These are phyloP conservation scores for Macrolepiota albuminosa DNA, from an alignment of 768 basidiomycete genomes.

Conservation along the genomic window DNA sequence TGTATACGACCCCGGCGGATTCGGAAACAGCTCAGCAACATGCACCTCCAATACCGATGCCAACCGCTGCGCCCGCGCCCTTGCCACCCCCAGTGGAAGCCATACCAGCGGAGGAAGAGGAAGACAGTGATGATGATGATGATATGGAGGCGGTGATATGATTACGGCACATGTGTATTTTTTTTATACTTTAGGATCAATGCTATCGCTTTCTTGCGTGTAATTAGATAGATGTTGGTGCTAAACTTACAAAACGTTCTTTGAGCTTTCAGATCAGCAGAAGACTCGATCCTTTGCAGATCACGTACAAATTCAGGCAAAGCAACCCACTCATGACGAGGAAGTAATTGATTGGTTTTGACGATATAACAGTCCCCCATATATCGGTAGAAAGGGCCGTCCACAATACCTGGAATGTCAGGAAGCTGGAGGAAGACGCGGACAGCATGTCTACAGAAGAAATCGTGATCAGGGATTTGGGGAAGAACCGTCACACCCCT, in stretches of 20 bases:
- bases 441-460: conserved; percentile 13
- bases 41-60: not conserved
- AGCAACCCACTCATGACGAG: conserved; percentile 4
- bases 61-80: not conserved
- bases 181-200: not conserved
- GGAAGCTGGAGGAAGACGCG: conserved; percentile 13
- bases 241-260: conserved; percentile 3
- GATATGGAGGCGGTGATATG: conserved; percentile 44
- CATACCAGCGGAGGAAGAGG: conserved; percentile 13
- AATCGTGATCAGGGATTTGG: not conserved
- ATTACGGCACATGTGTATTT: not conserved
- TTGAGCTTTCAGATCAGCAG: conserved; percentile 6
- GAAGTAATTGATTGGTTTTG: conserved; percentile 7
- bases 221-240: not conserved
- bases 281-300: not conserved
- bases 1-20: not conserved
- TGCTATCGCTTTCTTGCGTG: not conserved
- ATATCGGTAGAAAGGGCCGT: conserved; percentile 12
- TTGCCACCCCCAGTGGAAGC: not conserved
- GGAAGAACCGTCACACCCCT: conserved; percentile 7
- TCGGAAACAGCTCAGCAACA: not conserved
- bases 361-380: conserved; percentile 13
- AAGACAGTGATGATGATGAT: conserved; percentile 31
- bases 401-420: not conserved
- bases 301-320: conserved; percentile 5